Percentiles rank a stretch among this genome's conserved stretches.
Evolutionary conservation across 176 grass and related monocot genomes (phyloP).

Genomic region (Carex littledalei): DNA sequence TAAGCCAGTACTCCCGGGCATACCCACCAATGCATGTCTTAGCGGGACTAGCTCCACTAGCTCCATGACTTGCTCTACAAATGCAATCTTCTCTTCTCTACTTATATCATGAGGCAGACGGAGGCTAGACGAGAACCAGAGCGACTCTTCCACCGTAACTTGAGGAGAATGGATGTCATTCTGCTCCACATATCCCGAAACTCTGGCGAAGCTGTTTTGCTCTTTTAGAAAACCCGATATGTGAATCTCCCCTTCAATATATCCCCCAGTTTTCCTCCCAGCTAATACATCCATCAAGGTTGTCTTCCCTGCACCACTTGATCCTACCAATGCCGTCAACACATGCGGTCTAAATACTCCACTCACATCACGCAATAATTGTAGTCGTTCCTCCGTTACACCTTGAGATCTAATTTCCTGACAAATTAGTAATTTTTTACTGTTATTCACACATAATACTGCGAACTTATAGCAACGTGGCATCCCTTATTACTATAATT

Average conservation of each 20-base stretch:
- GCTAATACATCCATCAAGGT: constrained; percentile 76
- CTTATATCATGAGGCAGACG: constrained; percentile 49
- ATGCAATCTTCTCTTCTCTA: constrained; percentile 43
- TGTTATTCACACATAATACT: not conserved
- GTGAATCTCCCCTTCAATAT: constrained; percentile 60
- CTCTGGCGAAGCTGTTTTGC: constrained; percentile 63
- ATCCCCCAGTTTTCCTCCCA: constrained; percentile 64
- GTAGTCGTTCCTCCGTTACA: constrained; percentile 41
- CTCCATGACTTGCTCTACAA: constrained; percentile 72
- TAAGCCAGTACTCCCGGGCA: constrained; percentile 51
- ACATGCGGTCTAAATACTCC: constrained; percentile 64
- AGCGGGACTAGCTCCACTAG: constrained; percentile 66
- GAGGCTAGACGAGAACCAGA: constrained; percentile 65
- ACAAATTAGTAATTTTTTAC: not conserved
- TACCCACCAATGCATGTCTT: constrained; percentile 59
- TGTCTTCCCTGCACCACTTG: constrained; percentile 78
- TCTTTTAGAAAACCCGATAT: constrained; percentile 67
- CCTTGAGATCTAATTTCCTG: constrained; percentile 52
- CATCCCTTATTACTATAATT: not conserved
- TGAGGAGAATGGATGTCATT: constrained; percentile 78
- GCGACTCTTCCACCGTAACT: constrained; percentile 73
- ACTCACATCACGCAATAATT: constrained; percentile 52
- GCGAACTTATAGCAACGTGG: not conserved
- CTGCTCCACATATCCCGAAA: constrained; percentile 86
- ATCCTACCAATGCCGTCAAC: constrained; percentile 68